Evolutionary conservation across 2,329 filamentous ascomycete genomes (phyloP).

Genomic region (Aureobasidium sp.): DNA sequence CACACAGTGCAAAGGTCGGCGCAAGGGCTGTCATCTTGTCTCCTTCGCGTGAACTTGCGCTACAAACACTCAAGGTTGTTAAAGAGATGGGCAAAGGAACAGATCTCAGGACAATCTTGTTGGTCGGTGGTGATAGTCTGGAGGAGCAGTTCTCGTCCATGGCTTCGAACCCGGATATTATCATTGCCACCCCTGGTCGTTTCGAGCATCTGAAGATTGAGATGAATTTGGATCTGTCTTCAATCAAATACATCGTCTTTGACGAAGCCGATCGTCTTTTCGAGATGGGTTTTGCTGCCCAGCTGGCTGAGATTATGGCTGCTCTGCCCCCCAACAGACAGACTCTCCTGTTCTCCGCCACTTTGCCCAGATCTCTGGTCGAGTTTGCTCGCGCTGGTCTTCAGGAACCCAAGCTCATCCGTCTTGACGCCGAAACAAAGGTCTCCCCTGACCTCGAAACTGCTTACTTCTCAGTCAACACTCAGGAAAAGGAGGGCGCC

Average conservation of each 20-base stretch:
- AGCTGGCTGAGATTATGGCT: slow-evolving; percentile 87
- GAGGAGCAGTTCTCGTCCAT: slow-evolving; percentile 93
- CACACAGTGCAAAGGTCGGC: slow-evolving; percentile 80
- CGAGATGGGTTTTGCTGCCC: slow-evolving; percentile 95
- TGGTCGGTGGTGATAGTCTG: slow-evolving; percentile 91
- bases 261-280: slow-evolving; percentile 96
- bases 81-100: slow-evolving; percentile 90
- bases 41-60: slow-evolving; percentile 84
- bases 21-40: slow-evolving; percentile 82
- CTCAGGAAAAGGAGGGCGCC: slow-evolving; percentile 87
- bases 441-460: slow-evolving; percentile 93
- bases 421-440: slow-evolving; percentile 90
- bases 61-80: slow-evolving; percentile 93
- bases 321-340: slow-evolving; percentile 78
- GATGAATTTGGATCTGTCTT: slow-evolving; percentile 86
- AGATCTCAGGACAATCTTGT: slow-evolving; percentile 78
- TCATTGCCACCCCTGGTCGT: slow-evolving; percentile 82
- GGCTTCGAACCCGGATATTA: slow-evolving; percentile 90
- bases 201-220: slow-evolving; percentile 97
- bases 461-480: slow-evolving; percentile 90
- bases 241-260: slow-evolving; percentile 89
- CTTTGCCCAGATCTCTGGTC: slow-evolving; percentile 84
- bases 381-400: slow-evolving; percentile 92
- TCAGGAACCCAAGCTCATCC: slow-evolving; percentile 83
- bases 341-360: slow-evolving; percentile 91